Evolutionary conservation across 1,284 basidiomycete genomes (phyloP).

Genomic region (Fomitopsis betulina): DNA sequence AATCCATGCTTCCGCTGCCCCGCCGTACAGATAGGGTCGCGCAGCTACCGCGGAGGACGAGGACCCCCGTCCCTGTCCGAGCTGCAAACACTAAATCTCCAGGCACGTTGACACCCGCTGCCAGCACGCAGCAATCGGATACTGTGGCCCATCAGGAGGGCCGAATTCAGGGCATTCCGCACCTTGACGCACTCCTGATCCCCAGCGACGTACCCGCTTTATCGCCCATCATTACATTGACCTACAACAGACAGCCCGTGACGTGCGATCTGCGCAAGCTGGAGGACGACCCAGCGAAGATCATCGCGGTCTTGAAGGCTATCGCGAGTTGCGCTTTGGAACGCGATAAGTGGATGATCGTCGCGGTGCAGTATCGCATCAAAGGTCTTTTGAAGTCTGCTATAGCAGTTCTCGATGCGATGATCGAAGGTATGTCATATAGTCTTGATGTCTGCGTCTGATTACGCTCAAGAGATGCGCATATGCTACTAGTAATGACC

Average conservation of each 20-base stretch:
- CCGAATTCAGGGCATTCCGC: too few relatives aligned
- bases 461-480: not conserved
- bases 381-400: constrained; percentile 41
- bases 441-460: constrained; percentile 4
- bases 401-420: constrained; percentile 36
- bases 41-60: not conserved
- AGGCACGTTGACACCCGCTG: not conserved
- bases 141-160: too few relatives aligned
- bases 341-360: constrained; percentile 50
- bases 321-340: constrained; percentile 32
- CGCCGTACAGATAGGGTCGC: not conserved
- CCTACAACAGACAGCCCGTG: constrained; percentile 13
- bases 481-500: constrained; percentile 30
- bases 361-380: constrained; percentile 47
- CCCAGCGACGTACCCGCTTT: not conserved
- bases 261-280: constrained; percentile 38
- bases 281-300: constrained; percentile 36
- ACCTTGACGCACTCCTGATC: not conserved
- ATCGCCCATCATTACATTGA: constrained; percentile 9
- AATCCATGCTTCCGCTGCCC: not conserved
- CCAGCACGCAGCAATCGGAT: not conserved
- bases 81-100: not conserved
- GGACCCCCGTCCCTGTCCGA: not conserved
- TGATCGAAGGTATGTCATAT: constrained; percentile 41
- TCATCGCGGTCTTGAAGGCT: constrained; percentile 40